Base-by-base conservation (phyloP, 1,139 yeast genomes). In the Yamadazyma friedrichii region DNA sequence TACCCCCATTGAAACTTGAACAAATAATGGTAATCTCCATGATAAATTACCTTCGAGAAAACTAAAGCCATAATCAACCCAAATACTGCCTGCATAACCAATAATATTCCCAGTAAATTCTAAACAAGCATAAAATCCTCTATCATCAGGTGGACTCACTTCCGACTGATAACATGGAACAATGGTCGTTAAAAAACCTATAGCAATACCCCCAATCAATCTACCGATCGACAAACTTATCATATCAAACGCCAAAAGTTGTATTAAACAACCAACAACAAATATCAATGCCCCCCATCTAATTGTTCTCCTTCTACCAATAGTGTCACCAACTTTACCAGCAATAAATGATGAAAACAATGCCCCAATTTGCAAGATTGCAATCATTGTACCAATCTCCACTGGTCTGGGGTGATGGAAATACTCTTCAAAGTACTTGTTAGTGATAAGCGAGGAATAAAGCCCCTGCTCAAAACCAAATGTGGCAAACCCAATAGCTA, bases 111-210 rank as follows among this genome's bases (percentile, higher is more conserved):
- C 96, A 0, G 97, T 87, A 62, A 89, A 91, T 64, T 91, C 96
- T 36, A 89, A 82, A 56, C 96, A 88, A 0, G 96, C 96, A 43
- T 88, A 76, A 54, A 84, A 80, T 1, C 98, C 98, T 46, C 98
- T 74, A 51, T 84, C 87, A 48, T 85, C 84, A 1, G 96, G 89
- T 12, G 95, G 95, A 31, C 94, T 82, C 45, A 91, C 88, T 59
- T 91, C 98, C 6, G 88, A 79, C 64, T 89, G 96, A 61, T 88
- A 91, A 38, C 93, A 88, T 0, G 98, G 97, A n/a, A 93, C 94
- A 40, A 89, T 88, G 6, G 96, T 88, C n/a, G 95, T 84, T 42
- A 91, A 71, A 55, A 88, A 75, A 10, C 97, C 98, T 35, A 91
- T 91, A 12, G 96, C 96, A 29, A 89, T 53, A 57, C 97, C 97